Evolutionary conservation across 2,329 filamentous ascomycete species (phyloP), one percentile per base, ranked within the genome.

Genomic region (Diaporthe longicolla): DNA sequence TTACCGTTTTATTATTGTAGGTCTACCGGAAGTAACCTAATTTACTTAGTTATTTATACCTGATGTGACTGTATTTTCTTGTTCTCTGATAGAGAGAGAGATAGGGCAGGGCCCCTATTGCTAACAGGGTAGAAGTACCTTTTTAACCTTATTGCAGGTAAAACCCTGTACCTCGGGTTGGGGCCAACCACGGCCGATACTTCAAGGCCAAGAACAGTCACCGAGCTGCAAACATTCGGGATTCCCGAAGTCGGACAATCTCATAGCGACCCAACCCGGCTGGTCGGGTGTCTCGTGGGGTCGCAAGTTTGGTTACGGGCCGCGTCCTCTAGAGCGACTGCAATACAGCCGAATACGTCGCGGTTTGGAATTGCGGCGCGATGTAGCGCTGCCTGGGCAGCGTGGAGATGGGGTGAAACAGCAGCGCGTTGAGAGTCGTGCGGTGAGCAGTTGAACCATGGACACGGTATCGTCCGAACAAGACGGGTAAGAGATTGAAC

Each of bases 401-500:
- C 40, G 8, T 48, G 5, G 26, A 19, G 40, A 63, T 37, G 59
- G 61, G 29, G 19, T 66, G 61, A 66, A 66, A 66, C 61, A 24
- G 50, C 21, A 52, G 61, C 45, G n/a, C 10, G 17, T n/a, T 26
- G 17, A 45, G 21, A 40, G 0, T 10, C 26, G 11, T 19, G 9
- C 21, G 10, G 17, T 48, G 26, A 32, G n/a, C 7, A 32, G 59
- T n/a, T 65, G 59, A 50, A 65, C 59, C 59, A 50, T 37, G 43
- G 29, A 66, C 43, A 21, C 45, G 61, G 29, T 50, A 66, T 48
- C 45, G 61, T 66, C 61, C 61, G 61, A 50, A 37, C 19, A 50
- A 29, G 61, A 35, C 6, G 11, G 45, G 61, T 52, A 0, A 66
- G 61, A 50, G 21, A 21, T 50, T 48, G 61, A 24, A 35, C 6